Base-by-base conservation (phyloP, 129 eudicot genomes). In the Artemisia tridentata region DNA sequence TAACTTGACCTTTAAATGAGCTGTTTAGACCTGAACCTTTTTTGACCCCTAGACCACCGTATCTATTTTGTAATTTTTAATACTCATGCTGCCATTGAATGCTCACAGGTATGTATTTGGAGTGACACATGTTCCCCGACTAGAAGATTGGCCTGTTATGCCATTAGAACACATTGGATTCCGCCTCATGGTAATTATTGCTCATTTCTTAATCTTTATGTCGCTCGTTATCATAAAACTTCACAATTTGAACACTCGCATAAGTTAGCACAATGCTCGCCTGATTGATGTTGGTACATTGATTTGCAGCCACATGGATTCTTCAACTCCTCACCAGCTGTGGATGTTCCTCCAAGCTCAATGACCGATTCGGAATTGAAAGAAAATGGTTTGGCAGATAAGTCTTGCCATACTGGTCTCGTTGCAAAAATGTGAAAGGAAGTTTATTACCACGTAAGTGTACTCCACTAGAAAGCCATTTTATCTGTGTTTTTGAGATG, bases 101-200 rank as follows among this genome's bases (percentile, higher is more conserved):
- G 62, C 63, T 49, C 53, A 48, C 72, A 85, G 91, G 91, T 88
- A 88, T 77, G 86, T 88, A 55, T 88, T 88, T 76, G 96, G 96
- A 65, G 53, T 88, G 57, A 88, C 91, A 47, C 91, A 85, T 41
- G 84, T 83, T 38, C 88, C 91, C 17, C 96, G 96, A 21, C 75
- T 83, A 65, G 91, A 88, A 80, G 91, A 88, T 72, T 88, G 88
- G 88, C 95, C 95, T 21, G 88, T 83, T 50, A 85, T 85, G 91
- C 91, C 95, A 21, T 91, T 85, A 34, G 95, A 88, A 27, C 95
- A 67, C 79, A 78, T 85, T 65, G 96, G 96, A 43, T 85, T 88
- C 65, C 78, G 81, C 83, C 91, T 88, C 21, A 63, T 78, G 89
- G 96, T 88, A 84, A 54, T 63, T 17, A 1, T 23, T 70, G 20